A percentile compares a stretch with the other conserved stretches of the same genome.
These are phyloP conservation scores for Peronospora farinosa DNA, from an alignment of 352 stramenopile species.

Conservation along the genomic window DNA sequence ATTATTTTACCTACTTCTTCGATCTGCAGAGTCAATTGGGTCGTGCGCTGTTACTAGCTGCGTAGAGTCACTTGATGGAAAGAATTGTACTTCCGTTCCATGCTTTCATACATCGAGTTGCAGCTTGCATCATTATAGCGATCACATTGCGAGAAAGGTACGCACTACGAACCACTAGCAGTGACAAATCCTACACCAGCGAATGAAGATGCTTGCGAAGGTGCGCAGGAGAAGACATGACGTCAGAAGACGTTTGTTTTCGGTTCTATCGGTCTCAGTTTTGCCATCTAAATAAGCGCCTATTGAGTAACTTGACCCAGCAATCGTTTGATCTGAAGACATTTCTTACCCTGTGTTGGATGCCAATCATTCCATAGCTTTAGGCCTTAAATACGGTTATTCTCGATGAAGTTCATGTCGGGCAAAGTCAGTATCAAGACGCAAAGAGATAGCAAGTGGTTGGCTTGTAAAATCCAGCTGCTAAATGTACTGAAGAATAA, in stretches of 20 bases:
- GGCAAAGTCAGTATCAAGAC: not conserved
- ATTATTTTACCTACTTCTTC: conserved; percentile 28
- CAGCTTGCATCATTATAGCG: conserved; percentile 45
- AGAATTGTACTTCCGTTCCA: conserved; percentile 36
- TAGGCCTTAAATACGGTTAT: not conserved
- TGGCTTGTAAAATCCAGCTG: not conserved
- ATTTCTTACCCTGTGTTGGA: not conserved
- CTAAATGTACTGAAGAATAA: not conserved
- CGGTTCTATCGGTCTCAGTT: not conserved
- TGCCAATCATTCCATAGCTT: not conserved
- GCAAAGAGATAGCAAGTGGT: not conserved
- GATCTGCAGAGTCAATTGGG: conserved; percentile 21
- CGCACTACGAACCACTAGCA: conserved; percentile 28
- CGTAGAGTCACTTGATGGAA: conserved; percentile 14
- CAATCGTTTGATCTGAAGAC: not conserved
- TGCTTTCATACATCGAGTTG: conserved; percentile 54
- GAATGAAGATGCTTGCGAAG: conserved; percentile 16
- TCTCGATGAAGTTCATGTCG: too few relatives aligned
- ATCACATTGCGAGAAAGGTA: conserved; percentile 39
- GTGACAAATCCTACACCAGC: conserved; percentile 6
- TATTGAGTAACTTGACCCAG: not conserved
- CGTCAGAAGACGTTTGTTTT: conserved; percentile 8
- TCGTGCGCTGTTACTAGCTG: conserved; percentile 12
- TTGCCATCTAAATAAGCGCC: not conserved
- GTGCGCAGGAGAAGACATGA: not conserved